phyloP scores from a whole-genome alignment of 2,329 filamentous ascomycete species.

The Cercospora sp. region DNA sequence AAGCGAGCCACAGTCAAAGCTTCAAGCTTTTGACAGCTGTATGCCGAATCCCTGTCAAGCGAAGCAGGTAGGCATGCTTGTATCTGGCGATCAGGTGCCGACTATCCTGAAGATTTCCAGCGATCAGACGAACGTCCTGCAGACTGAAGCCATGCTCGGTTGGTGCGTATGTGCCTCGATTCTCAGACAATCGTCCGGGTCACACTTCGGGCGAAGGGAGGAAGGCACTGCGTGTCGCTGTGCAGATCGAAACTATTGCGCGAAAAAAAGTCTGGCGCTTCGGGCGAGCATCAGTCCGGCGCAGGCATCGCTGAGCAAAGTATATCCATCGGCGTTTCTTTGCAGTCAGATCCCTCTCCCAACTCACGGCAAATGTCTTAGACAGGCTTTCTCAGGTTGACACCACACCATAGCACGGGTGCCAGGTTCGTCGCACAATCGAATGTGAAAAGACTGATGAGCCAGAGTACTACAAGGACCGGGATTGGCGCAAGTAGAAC shows the following conservation, averaged over 20 bases:
- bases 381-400: conserved; percentile 46
- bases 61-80: background rate
- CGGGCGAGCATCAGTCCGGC: background rate
- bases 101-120: background rate
- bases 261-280: background rate
- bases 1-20: background rate
- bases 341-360: background rate
- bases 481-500: conserved; percentile 63
- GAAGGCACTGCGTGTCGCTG: background rate
- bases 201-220: background rate
- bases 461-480: conserved; percentile 61
- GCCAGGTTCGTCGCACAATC: conserved; percentile 54
- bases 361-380: conserved; percentile 7
- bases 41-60: background rate
- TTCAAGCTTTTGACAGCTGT: background rate
- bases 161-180: background rate
- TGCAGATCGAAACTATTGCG: background rate
- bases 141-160: background rate
- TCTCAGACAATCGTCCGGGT: background rate
- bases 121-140: background rate
- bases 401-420: conserved; percentile 53
- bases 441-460: conserved; percentile 53
- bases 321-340: background rate
- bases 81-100: background rate
- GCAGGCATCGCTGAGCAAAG: background rate